Conservation (phyloP, 1,284 basidiomycete genomes). For the Omphalotus olearius region DNA sequence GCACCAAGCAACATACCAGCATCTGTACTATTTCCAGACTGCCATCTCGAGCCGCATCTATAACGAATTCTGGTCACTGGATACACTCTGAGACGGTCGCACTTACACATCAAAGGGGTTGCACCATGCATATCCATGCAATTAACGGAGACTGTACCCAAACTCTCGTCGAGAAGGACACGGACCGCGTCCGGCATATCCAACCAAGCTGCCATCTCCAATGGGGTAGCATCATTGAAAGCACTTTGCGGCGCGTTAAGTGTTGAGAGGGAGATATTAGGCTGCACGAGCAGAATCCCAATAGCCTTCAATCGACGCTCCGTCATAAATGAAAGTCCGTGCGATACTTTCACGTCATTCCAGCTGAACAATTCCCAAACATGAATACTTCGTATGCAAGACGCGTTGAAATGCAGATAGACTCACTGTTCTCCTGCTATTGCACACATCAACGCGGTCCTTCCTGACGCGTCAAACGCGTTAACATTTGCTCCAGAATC, state of each 20-base stretch:
- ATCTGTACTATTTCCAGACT: conserved; percentile 55
- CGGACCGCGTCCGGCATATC: conserved; percentile 54
- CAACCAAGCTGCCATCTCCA: conserved; percentile 73
- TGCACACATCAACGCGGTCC: conserved; percentile 59
- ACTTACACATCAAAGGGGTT: conserved; percentile 76
- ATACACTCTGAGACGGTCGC: not conserved
- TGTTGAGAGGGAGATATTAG: conserved; percentile 56
- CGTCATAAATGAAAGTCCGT: conserved; percentile 58
- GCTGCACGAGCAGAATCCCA: conserved; percentile 46
- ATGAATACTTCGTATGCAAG: conserved; percentile 3
- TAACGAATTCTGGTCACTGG: conserved; percentile 8
- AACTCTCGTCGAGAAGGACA: conserved; percentile 54
- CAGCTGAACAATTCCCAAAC: conserved; percentile 38
- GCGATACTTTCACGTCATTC: conserved; percentile 58
- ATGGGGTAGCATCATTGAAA: conserved; percentile 67
- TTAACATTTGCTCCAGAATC: conserved; percentile 63
- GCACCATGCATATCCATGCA: conserved; percentile 67
- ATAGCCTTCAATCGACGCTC: conserved; percentile 51
- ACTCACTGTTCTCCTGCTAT: conserved; percentile 66
- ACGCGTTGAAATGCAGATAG: not conserved
- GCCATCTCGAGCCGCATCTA: conserved; percentile 72
- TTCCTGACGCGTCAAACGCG: conserved; percentile 50
- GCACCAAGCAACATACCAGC: conserved; percentile 37
- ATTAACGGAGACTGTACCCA: conserved; percentile 61
- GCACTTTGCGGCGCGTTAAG: conserved; percentile 63